phyloP scores from a whole-genome alignment of 2,329 filamentous ascomycete genomes.

The Rhinocladiella mackenziei region DNA sequence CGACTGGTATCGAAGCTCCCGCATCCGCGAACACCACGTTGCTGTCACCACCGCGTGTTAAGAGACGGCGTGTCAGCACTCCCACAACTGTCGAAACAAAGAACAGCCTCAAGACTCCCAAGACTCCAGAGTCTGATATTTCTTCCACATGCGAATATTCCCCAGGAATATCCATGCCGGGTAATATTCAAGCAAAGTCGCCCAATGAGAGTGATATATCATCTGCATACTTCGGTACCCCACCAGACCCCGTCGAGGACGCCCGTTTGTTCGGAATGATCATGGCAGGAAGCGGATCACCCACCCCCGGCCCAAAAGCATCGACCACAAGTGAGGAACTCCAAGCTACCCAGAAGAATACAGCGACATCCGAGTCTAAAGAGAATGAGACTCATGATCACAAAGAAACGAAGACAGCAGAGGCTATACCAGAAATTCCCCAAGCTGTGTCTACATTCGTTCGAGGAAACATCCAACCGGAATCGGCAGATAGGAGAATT shows the following conservation, averaged over 20 bases:
- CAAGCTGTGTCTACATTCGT: no score
- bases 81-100: slow-evolving; percentile 7
- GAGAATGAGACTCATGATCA: background rate
- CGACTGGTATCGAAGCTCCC: slow-evolving; percentile 6
- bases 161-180: slow-evolving; percentile 3
- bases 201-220: slow-evolving; percentile 14
- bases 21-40: slow-evolving; percentile 10
- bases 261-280: slow-evolving; percentile 12
- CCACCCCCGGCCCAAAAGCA: slow-evolving; percentile 2
- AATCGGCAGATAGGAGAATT: no score
- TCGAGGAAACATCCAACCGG: no score
- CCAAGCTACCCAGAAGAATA: background rate
- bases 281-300: slow-evolving; percentile 16
- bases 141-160: slow-evolving; percentile 16
- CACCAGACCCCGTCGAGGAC: slow-evolving; percentile 7
- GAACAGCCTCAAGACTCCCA: slow-evolving; percentile 1
- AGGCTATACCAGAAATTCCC: no score
- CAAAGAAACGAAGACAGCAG: no score
- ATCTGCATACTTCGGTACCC: slow-evolving; percentile 11
- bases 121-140: slow-evolving; percentile 11
- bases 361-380: background rate
- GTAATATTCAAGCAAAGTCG: slow-evolving; percentile 5
- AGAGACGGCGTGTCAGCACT: slow-evolving; percentile 13
- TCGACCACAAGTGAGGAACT: slow-evolving; percentile 1
- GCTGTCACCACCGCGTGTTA: slow-evolving; percentile 19